These are phyloP conservation scores for Lipomyces lipofer DNA, from an alignment of 805 yeast species.

Conservation along the genomic window DNA sequence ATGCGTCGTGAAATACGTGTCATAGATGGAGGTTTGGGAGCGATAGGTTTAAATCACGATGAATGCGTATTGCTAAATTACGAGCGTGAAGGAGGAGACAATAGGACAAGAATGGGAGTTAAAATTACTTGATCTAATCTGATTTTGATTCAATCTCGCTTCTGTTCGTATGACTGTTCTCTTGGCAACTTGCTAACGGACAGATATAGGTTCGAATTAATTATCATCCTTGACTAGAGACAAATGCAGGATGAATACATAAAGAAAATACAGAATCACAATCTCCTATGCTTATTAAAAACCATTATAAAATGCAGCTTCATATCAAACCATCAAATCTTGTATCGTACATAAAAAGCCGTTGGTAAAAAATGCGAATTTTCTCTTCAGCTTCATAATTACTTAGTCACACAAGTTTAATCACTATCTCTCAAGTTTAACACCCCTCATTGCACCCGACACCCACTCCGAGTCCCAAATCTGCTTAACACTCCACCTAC, in stretches of 20 bases:
- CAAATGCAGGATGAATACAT: not conserved
- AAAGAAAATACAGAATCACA: not conserved
- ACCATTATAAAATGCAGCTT: not conserved
- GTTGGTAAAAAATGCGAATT: not conserved
- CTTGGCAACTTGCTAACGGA: not conserved
- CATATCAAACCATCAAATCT: not conserved
- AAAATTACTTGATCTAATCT: slow-evolving; percentile 23
- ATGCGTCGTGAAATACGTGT: too few species aligned
- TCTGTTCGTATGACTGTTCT: not conserved
- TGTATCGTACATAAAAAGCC: not conserved
- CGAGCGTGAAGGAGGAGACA: too few species aligned
- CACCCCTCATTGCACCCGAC: slow-evolving; percentile 32
- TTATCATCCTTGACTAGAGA: not conserved
- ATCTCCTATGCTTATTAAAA: not conserved
- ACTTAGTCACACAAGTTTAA: not conserved
- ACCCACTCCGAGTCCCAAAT: slow-evolving; percentile 44
- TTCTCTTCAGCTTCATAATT: not conserved
- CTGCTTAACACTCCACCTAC: slow-evolving; percentile 43
- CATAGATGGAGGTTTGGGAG: too few species aligned
- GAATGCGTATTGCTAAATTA: too few species aligned
- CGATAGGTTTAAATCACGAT: too few species aligned
- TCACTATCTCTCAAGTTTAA: not conserved
- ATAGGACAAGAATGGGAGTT: not conserved
- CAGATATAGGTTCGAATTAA: not conserved
- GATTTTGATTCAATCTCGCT: slow-evolving; percentile 1